Evolutionary conservation across 371 early-diverging fungal species (phyloP).

Genomic region (Sporodiniella umbellata): DNA sequence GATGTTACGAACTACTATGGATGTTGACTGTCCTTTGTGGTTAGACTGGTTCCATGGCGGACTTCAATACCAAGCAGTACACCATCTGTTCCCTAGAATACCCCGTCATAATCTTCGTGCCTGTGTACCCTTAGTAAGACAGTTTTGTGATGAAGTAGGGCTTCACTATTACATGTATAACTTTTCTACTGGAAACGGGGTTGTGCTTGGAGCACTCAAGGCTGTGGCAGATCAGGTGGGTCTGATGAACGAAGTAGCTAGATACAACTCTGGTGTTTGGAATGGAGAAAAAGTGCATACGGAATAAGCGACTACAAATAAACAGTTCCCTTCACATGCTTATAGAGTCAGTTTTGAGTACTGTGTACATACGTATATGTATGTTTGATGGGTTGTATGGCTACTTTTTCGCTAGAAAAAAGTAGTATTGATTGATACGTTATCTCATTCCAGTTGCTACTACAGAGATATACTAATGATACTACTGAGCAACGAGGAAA

Average conservation of each 20-base stretch:
- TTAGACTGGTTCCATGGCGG: slow-evolving; percentile 98
- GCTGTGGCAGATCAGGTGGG: slow-evolving; percentile 74
- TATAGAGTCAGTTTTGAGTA: no score
- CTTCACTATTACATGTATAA: slow-evolving; percentile 66
- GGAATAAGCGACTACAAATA: no score
- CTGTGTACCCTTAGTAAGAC: slow-evolving; percentile 69
- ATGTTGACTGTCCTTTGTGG: slow-evolving; percentile 92
- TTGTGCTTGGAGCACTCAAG: slow-evolving; percentile 61
- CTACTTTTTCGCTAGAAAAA: no score
- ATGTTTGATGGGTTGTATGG: no score
- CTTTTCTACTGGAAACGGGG: slow-evolving; percentile 70
- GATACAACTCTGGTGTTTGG: slow-evolving; percentile 46
- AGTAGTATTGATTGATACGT: no score
- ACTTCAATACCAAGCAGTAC: slow-evolving; percentile 93
- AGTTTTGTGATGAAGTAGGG: slow-evolving; percentile 73
- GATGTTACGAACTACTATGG: slow-evolving; percentile 94
- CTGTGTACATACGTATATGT: no score
- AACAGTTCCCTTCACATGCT: no score
- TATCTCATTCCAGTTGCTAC: no score
- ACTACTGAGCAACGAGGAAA: no score
- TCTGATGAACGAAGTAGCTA: slow-evolving; percentile 59
- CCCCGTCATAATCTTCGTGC: slow-evolving; percentile 84
- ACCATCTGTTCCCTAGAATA: slow-evolving; percentile 92
- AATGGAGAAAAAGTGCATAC: slow-evolving; percentile 10
- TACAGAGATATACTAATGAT: no score